Evolutionary conservation across 352 stramenopile genomes (phyloP).

Genomic region (Phytophthora tentaculata): DNA sequence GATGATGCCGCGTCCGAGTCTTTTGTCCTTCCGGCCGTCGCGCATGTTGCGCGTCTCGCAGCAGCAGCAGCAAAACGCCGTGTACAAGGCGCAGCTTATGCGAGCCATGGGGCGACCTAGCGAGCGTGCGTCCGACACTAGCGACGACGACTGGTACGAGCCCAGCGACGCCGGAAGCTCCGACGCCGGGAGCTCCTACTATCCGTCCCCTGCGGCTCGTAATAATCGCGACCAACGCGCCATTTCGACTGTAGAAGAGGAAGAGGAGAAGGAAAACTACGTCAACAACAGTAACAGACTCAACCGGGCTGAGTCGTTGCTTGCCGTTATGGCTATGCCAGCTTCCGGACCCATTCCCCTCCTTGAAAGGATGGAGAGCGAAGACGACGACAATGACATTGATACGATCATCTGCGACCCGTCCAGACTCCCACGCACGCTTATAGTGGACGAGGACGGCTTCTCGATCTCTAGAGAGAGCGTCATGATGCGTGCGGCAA

Average conservation of each 20-base stretch:
- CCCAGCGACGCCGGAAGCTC: constrained; percentile 34
- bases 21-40: constrained; percentile 56
- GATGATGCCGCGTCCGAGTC: constrained; percentile 40
- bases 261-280: constrained; percentile 34
- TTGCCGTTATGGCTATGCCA: constrained; percentile 49
- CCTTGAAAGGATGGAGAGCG: constrained; percentile 43
- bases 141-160: constrained; percentile 44
- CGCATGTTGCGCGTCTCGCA: constrained; percentile 56
- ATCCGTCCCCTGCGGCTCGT: constrained; percentile 16
- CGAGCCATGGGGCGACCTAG: constrained; percentile 33
- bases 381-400: constrained; percentile 65
- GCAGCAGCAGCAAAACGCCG: constrained; percentile 51
- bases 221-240: constrained; percentile 18
- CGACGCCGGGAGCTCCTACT: constrained; percentile 7
- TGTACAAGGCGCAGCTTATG: constrained; percentile 50
- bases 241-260: constrained; percentile 30
- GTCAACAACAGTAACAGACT: constrained; percentile 19
- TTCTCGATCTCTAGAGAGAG: constrained; percentile 63
- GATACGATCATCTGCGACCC: constrained; percentile 70
- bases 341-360: constrained; percentile 47
- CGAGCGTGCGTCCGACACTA: constrained; percentile 25
- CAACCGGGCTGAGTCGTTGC: constrained; percentile 31
- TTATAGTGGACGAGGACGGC: constrained; percentile 75
- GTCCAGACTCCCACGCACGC: constrained; percentile 55
- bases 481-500: constrained; percentile 52